Percentiles rank a stretch among this genome's conserved stretches.
Evolutionary conservation across 2,329 filamentous ascomycete species (phyloP).

Genomic region (Graphiopsis chlorocephala): DNA sequence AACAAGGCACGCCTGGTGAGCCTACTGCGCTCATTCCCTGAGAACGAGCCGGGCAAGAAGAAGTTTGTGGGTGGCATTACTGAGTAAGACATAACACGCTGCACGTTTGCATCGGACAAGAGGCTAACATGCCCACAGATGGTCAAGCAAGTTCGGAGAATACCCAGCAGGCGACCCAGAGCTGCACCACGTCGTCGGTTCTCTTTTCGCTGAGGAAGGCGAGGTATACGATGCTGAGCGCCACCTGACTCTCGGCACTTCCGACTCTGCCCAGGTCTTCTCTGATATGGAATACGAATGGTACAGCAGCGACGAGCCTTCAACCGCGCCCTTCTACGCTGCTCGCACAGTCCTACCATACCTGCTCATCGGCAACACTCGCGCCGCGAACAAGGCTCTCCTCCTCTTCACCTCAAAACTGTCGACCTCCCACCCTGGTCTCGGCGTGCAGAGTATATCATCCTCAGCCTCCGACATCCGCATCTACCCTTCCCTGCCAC

Average conservation of each 20-base stretch:
- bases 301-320: conserved; percentile 86
- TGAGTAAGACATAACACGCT: conserved; percentile 46
- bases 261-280: conserved; percentile 78
- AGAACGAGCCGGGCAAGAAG: conserved; percentile 86
- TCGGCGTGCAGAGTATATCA: conserved; percentile 79
- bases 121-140: conserved; percentile 46
- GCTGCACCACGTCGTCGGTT: conserved; percentile 86
- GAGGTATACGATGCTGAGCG: conserved; percentile 91
- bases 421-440: conserved; percentile 55
- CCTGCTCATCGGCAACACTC: conserved; percentile 83
- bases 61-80: conserved; percentile 86
- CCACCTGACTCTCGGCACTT: conserved; percentile 84
- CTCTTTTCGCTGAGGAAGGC: conserved; percentile 86
- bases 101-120: neutral
- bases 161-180: conserved; percentile 91
- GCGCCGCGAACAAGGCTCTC: conserved; percentile 80
- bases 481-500: conserved; percentile 85
- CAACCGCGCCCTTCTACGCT: conserved; percentile 82
- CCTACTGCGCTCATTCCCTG: conserved; percentile 74
- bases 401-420: conserved; percentile 71
- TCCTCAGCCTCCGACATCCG: conserved; percentile 67
- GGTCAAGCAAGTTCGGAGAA: conserved; percentile 82
- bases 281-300: conserved; percentile 85
- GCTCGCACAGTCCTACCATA: conserved; percentile 87
- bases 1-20: conserved; percentile 73